Base-by-base conservation (phyloP, 495 filamentous ascomycete species). In the Penicillium lividum region DNA sequence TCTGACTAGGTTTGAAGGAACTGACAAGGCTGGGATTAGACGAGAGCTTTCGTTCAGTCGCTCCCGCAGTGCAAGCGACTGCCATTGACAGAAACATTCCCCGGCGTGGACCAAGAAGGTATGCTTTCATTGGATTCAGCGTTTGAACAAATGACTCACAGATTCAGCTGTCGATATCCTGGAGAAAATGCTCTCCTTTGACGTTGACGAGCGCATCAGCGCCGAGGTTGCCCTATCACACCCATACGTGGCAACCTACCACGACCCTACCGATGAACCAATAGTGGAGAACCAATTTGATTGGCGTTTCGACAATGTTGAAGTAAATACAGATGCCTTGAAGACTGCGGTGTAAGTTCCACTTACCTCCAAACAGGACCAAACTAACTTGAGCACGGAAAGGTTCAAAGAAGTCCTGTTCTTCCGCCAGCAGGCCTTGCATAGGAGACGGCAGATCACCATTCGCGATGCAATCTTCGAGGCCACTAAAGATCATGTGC, bases 221-320 rank as follows among this genome's bases (percentile, higher is more conserved):
- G 93, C 94, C 5, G 80, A 83, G 60, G 84, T 90, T 34, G 92
- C 87, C 16, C 84, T 98, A 27, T 84, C 86, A 45, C 90, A 96
- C 67, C 88, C 90, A 57, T 98, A 97, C 66, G 88, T 98, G 27
- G 84, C 91, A 11, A 92, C 93, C 15, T 98, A 98, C 75, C 94
- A 98, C 68, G 94, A 98, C 65, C 93, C 93, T 7, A 91, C 86
- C 13, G 94, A 98, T 70, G 94, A 98, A 74, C 94, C 94, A 3
- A 86, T 89, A 5, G 90, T 93, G 27, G 88, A 94, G 50, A 91
- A 95, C 79, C 93, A 91, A 73, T 98, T 97, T 64, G 94, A 98
- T 70, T 98, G 94, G 94, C 93, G 91, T 15, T 97, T 98, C n/a
- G 50, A 52, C 13, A 52, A 52, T 18, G 13, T 6, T 3, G 46